These are phyloP conservation scores for Pseudocercospora fijiensis DNA, from an alignment of 2,329 filamentous ascomycete genomes.

Conservation along the genomic window DNA sequence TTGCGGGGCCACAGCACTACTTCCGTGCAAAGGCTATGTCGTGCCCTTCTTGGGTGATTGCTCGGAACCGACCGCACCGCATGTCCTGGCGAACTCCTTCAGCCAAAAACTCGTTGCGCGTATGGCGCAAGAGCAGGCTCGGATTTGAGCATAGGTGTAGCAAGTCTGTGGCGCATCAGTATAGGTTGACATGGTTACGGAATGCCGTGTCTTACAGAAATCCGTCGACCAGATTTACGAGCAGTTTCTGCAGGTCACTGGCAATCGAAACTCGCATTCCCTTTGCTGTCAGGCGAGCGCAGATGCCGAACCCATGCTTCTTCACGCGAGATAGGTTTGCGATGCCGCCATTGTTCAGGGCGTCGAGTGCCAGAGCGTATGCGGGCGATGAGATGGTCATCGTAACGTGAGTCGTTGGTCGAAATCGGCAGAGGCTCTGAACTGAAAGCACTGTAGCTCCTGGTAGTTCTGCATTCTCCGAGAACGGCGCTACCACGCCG, in stretches of 20 bases:
- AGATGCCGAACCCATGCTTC: slow-evolving; percentile 18
- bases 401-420: slow-evolving; percentile 27
- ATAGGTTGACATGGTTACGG: too few relatives aligned
- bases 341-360: slow-evolving; percentile 31
- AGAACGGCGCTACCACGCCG: slow-evolving; percentile 31
- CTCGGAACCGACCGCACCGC: not conserved
- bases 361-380: slow-evolving; percentile 35
- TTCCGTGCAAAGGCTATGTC: not conserved
- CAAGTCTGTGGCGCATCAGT: slow-evolving; percentile 6
- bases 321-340: slow-evolving; percentile 26
- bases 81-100: not conserved
- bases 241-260: slow-evolving; percentile 17
- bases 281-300: slow-evolving; percentile 25
- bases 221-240: slow-evolving; percentile 27
- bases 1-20: not conserved
- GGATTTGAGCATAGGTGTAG: slow-evolving; percentile 11
- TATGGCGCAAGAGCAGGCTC: slow-evolving; percentile 13
- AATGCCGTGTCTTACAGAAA: slow-evolving; percentile 22
- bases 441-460: slow-evolving; percentile 29
- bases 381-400: slow-evolving; percentile 34
- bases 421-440: slow-evolving; percentile 31
- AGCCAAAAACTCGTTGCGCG: not conserved
- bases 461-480: slow-evolving; percentile 33
- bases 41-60: not conserved
- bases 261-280: slow-evolving; percentile 28